Evolutionary conservation across 2,329 filamentous ascomycete species (phyloP), one percentile per base, ranked within the genome.

Genomic region (Xylaria sp.): DNA sequence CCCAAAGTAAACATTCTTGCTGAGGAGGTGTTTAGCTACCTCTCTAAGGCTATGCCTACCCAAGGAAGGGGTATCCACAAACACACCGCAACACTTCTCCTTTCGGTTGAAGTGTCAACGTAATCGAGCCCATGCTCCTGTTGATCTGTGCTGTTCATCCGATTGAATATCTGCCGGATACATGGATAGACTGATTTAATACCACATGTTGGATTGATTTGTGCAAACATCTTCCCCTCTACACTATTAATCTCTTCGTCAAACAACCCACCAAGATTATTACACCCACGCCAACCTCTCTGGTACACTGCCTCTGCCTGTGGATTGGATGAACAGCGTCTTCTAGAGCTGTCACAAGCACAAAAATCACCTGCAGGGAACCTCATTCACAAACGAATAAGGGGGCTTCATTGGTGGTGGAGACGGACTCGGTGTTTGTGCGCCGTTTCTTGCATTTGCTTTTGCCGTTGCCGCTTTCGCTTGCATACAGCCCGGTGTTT

Each of bases 1-100:
- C 52, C 54, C 43, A 62, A 70, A 67, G 68, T 67, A 70, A 70
- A 70, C 64, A 68, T 58, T 33, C 28, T 28, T n/a, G 31, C 13
- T 4, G 4, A 18, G 15, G 7, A 18, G 15, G 18, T 33, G 3
- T 12, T 13, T 23, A 48, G 5, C 28, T 54, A 33, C 23, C 23
- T 15, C 28, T 55, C 12, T 6, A n/a, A 23, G 46, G 52, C 15
- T 28, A 33, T 23, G 10, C 28, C 52, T 31, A 28, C n/a, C 52
- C 25, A 36, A 23, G 46, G 52, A 36, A 36, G 18, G 52, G 18
- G 52, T 55, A 31, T 55, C 52, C 52, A 55, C 52, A 33, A 31
- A 57, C 59, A 69, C 67, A 69, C 67, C 67, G 67, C 67, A 69
- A 63, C 59, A 20, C 56, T 57, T 15, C 62, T 65, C 59, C 51